Evolutionary conservation across 2,329 filamentous ascomycete genomes (phyloP), one percentile per base, ranked within the genome.

Genomic region (Colletotrichum sp.): DNA sequence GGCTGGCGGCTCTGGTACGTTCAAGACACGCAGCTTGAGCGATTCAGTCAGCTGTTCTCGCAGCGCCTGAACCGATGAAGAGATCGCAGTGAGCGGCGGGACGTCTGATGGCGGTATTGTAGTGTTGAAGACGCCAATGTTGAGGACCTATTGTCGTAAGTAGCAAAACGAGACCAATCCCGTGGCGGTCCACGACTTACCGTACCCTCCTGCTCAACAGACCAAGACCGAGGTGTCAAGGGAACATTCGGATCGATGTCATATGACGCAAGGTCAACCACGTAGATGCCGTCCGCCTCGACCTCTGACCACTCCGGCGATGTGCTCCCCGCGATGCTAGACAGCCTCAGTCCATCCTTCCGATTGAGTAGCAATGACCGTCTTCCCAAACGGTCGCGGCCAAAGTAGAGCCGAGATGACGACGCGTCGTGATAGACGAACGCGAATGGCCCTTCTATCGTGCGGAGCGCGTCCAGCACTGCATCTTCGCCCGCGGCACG

Each of bases 361-460:
- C 83, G 80, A 71, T 90, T 90, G 21, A 90, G 85, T 58, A 98
- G 87, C 43, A 99, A 87, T 16, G 97, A 99, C 65, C 97, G 91
- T 73, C 97, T 91, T 10, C 97, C 97, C 5, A 99, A 89, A 74
- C 94, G 94, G 83, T 99, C 97, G 78, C 97, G 91, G 8, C 94
- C 96, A 83, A 94, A 98, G 84, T 93, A 98, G 16, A 99, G 78
- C 57, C 89, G 90, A 12, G 86, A 87, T 69, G 90, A 87, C 12
- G 83, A 80, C 18, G 88, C 89, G 85, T 98, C 94, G 80, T 94
- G 94, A 83, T 94, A 98, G 8, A 96, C 91, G 84, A 99, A 97
- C 3, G 96, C 95, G 86, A 97, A 99, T 0, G 97, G 96, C 0
- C 97, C 97, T 74, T 93, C 90, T 30, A 96, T 91, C 52, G 84